A percentile compares a stretch with the other conserved stretches of the same genome.
These are phyloP conservation scores for Picea glauca DNA, from an alignment of 75 land plant genomes.

Conservation along the genomic window DNA sequence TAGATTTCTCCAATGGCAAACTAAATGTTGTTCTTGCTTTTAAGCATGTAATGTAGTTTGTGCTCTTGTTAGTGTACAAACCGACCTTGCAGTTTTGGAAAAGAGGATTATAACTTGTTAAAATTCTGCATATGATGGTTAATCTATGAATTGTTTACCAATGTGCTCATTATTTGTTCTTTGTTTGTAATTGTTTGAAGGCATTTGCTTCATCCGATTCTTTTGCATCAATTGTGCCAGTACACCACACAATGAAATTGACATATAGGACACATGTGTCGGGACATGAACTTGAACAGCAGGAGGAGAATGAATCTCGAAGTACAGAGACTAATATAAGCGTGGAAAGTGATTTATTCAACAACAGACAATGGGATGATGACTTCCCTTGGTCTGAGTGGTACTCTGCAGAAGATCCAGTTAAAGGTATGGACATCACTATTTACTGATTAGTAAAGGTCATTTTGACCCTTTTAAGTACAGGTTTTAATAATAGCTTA, in stretches of 20 bases:
- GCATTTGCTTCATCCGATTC: slow-evolving; percentile 50
- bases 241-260: slow-evolving; percentile 73
- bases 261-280: slow-evolving; percentile 68
- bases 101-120: not conserved
- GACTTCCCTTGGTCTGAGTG: slow-evolving; percentile 98
- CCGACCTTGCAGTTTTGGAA: not conserved
- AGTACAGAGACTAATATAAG: slow-evolving; percentile 26
- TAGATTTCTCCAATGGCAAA: not conserved
- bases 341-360: slow-evolving; percentile 21
- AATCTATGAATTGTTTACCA: not conserved
- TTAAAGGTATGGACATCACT: slow-evolving; percentile 53
- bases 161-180: not conserved
- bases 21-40: not conserved
- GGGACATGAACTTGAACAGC: slow-evolving; percentile 41
- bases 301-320: slow-evolving; percentile 21
- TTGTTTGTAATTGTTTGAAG: slow-evolving; percentile 35
- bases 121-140: not conserved
- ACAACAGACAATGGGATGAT: slow-evolving; percentile 81
- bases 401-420: slow-evolving; percentile 93
- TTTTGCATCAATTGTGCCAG: slow-evolving; percentile 34
- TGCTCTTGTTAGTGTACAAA: not conserved
- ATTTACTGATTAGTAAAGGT: not conserved
- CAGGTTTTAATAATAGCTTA: not conserved
- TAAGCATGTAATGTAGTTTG: not conserved
- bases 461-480: slow-evolving; percentile 1